Conservation (phyloP, 202 grass and related monocot genomes). For the Zizania palustris region DNA sequence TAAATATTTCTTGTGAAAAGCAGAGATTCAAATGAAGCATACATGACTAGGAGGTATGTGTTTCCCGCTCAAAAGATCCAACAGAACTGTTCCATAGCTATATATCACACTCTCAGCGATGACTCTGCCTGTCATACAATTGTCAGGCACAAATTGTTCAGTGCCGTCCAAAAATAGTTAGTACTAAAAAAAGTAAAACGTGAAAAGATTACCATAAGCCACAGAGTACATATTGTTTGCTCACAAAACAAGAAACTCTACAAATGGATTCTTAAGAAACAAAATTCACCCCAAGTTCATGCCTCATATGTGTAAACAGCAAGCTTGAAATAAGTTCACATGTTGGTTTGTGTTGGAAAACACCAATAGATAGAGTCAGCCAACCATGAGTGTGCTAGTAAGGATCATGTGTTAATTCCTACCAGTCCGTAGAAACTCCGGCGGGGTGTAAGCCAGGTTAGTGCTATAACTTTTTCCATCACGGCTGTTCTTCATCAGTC, state of each 20-base stretch:
- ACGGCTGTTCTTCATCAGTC: conserved; percentile 99
- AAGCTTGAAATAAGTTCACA: conserved; percentile 18
- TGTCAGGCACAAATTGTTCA: conserved; percentile 46
- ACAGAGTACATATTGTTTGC: no score
- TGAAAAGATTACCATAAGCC: no score
- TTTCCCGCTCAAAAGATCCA: conserved; percentile 99
- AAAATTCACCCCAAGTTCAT: no score
- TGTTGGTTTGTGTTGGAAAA: no score
- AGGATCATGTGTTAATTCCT: not conserved
- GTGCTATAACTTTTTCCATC: conserved; percentile 99
- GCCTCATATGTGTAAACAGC: not conserved
- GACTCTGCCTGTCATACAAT: conserved; percentile 81
- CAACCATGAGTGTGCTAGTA: not conserved
- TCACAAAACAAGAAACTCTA: no score
- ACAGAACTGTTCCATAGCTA: conserved; percentile 95
- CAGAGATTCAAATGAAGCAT: conserved; percentile 49
- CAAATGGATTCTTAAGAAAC: no score
- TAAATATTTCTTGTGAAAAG: conserved; percentile 38
- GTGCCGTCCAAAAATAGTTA: conserved; percentile 34
- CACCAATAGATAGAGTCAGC: no score
- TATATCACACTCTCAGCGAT: conserved; percentile 99
- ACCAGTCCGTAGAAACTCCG: conserved; percentile 97
- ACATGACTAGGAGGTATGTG: conserved; percentile 99
- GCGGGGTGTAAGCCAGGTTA: conserved; percentile 94
- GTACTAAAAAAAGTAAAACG: not conserved